phyloP scores from a whole-genome alignment of 1,284 basidiomycete species.

The Tetrapyrgos nigripes region DNA sequence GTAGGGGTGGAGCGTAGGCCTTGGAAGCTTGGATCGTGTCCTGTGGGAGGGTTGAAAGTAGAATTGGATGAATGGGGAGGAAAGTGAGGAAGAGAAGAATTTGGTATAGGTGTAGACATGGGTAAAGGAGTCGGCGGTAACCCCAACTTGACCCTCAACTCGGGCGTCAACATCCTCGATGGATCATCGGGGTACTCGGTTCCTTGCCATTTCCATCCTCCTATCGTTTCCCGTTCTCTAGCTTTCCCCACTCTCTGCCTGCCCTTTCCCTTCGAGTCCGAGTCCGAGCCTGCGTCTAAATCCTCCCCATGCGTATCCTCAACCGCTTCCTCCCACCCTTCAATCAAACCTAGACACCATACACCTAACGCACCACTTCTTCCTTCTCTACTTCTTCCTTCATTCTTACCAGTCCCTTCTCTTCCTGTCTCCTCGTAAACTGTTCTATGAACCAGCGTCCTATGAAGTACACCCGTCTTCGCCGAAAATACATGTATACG shows the following conservation, averaged over 20 bases:
- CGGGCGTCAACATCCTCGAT: background rate
- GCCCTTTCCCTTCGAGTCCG: too few species aligned
- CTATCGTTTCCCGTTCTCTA: too few species aligned
- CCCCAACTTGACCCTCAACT: background rate
- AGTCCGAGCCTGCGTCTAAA: background rate
- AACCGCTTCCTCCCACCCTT: too few species aligned
- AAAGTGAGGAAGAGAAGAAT: background rate
- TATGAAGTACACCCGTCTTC: constrained; percentile 76
- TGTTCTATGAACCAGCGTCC: constrained; percentile 83
- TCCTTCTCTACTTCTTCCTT: background rate
- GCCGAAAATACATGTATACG: constrained; percentile 91
- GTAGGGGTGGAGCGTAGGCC: background rate
- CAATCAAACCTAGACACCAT: too few species aligned
- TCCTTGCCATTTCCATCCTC: background rate
- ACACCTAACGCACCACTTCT: background rate
- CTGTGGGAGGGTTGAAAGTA: too few species aligned
- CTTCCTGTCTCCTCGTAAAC: constrained; percentile 85
- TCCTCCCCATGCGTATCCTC: background rate
- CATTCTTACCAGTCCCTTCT: constrained; percentile 53
- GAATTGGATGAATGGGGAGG: background rate
- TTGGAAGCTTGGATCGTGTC: background rate
- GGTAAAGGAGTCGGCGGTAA: background rate
- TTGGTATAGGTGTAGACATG: too few species aligned
- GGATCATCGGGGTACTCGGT: background rate
- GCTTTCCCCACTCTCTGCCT: too few species aligned